These are phyloP conservation scores for Pseudogymnoascus sp. DNA, from an alignment of 2,329 filamentous ascomycete species.

Conservation along the genomic window DNA sequence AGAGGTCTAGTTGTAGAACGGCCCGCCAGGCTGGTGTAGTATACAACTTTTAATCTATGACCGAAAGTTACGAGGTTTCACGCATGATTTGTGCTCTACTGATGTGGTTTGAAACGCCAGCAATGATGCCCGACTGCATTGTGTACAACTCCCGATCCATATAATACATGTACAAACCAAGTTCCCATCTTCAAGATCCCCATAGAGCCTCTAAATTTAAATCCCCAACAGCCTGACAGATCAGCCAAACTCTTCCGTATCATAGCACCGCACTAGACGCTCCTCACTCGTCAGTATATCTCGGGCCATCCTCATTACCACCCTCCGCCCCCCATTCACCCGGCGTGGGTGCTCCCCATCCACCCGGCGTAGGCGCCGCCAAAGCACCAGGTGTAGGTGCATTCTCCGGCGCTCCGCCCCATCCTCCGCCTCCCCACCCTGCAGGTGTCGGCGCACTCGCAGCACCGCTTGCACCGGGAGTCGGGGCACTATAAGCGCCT, in stretches of 20 bases:
- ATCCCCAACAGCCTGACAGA: not conserved
- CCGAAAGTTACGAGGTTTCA: not conserved
- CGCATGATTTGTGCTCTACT: not conserved
- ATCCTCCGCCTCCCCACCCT: constrained; percentile 19
- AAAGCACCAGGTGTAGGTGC: constrained; percentile 60
- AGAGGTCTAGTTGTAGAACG: not conserved
- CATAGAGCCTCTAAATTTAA: not conserved
- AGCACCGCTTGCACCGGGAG: constrained; percentile 55
- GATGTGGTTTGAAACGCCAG: not conserved
- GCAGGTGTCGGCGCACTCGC: constrained; percentile 26
- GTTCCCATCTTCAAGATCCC: not conserved
- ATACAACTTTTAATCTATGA: not conserved
- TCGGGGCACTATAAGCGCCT: constrained; percentile 60
- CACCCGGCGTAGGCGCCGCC: constrained; percentile 57
- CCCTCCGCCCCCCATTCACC: constrained; percentile 34
- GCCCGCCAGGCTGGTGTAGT: not conserved
- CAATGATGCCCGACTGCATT: constrained; percentile 6
- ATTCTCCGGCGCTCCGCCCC: constrained; percentile 38
- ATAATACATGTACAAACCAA: constrained; percentile 7
- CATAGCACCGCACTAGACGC: not conserved
- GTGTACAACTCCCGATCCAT: not conserved
- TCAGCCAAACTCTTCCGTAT: not conserved
- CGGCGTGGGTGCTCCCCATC: constrained; percentile 56
- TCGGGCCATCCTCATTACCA: constrained; percentile 33
- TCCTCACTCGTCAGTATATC: constrained; percentile 28